Base-by-base conservation (phyloP, 1,139 yeast genomes). In the Kodamaea sp. region DNA sequence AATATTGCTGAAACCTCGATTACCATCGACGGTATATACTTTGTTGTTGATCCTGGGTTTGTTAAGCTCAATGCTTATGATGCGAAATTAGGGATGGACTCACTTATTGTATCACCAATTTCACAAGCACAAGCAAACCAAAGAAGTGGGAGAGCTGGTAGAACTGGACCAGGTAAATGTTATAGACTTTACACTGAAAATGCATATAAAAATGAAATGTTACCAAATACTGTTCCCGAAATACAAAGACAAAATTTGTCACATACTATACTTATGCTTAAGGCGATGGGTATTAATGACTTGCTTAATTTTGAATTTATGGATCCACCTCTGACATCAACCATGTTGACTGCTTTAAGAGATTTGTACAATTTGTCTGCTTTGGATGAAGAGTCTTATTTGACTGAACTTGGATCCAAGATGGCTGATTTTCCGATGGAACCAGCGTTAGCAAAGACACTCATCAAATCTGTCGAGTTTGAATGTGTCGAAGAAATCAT, bases 351-450 rank as follows among this genome's bases (percentile, higher is more conserved):
- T 8, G 96, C 98, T 0, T 63, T 92, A 37, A 90, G 86, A 50
- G 96, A 90, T 48, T 67, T 94, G 31, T 92, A 81, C 55, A 83
- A 85, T 30, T 65, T 94, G 31, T 81, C 84, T 24, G 97, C 97
- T 0, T 65, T 94, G 32, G 95, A 89, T 55, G 84, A 81, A 29
- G 77, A 79, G 15, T 97, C 97, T 0, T 59, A 69, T 31, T 62
- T 94, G 42, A 92, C 97, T 0, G 56, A 66, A 3, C 63, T 85
- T 25, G 99, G 99, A 0, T 67, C 80, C 36, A 74, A 78, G 48
- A 85, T 94, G 95, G 88, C 97, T 0, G 86, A 84, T 41, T 89
- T 90, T 56, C 98, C 99, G 0, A 88, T 92, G 89, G 96, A 88
- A 44, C 98, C 99, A 0, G 78, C 87, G 5, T 65, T 94, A 45